Evolutionary conservation across 257 asterid genomes (phyloP), one percentile per base, ranked within the genome.

Genomic region (Verbascum thapsus): DNA sequence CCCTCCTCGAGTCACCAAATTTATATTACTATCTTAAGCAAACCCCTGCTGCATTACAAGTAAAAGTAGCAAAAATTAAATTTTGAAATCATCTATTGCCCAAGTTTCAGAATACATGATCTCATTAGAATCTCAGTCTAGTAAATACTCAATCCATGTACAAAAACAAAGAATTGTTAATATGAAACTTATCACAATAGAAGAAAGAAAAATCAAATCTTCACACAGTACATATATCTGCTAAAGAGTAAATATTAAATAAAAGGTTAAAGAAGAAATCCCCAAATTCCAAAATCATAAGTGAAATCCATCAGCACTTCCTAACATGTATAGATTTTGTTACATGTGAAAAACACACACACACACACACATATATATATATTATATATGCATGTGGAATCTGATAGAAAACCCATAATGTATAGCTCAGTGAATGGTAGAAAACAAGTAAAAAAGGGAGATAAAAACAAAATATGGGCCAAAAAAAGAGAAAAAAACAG

Each of bases 41-140:
- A n/a, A n/a, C n/a, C n/a, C 18, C 50, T 54, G 13, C 44, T 40
- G 57, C 41, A 52, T 10, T 23, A 18, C 23, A 34, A 53, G 20
- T 57, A 13, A 15, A 22, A 39, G 3, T 5, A 40, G 6, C 11
- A 53, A 67, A 67, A 18, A 42, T 32, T 51, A 40, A 62, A 69
- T 9, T 12, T 13, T 58, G 18, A 61, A 42, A 15, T 12, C 35
- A 51, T 43, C 51, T 44, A 5, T 32, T 1, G 32, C 5, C 32
- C 32, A 26, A 26, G 5, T 26, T 26, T 26, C 32, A 26, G 32
- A 26, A 26, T 26, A 26, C 32, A 26, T 26, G 5, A 26, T 26
- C 32, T 26, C 32, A 26, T 26, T 26, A 26, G 2, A 26, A 26
- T 26, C 2, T 26, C 32, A 26, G 32, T 26, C 32, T 26, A 26